Evolutionary conservation across 2,329 filamentous ascomycete genomes (phyloP).

Genomic region (Arthrinium phaeospermum): DNA sequence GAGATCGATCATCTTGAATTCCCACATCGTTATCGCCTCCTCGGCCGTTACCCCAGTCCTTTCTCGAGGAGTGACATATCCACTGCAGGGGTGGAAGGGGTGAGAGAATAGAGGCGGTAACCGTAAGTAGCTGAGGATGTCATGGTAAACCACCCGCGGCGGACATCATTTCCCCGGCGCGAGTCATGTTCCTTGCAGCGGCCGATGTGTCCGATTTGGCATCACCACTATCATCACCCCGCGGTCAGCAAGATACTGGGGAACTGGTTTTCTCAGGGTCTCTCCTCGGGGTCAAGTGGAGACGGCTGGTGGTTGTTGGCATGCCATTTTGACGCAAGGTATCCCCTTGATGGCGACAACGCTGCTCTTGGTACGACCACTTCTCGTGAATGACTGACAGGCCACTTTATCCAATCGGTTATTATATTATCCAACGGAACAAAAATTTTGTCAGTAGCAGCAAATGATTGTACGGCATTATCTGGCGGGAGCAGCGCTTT

Average conservation of each 20-base stretch:
- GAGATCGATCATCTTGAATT: neutral
- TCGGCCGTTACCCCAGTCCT: neutral
- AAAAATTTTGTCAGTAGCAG: no score
- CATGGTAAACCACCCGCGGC: neutral
- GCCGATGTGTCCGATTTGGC: neutral
- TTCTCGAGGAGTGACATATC: neutral
- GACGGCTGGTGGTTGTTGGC: no score
- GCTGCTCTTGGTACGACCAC: no score
- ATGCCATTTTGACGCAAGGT: no score
- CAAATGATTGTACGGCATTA: no score
- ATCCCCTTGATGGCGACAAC: no score
- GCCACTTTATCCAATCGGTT: no score
- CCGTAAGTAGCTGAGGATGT: neutral
- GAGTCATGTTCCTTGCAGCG: slow-evolving; percentile 15
- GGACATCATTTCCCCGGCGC: neutral
- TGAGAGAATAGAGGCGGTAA: neutral
- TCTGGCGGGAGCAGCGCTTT: no score
- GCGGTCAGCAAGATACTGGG: neutral
- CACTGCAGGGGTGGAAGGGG: neutral
- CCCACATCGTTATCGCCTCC: slow-evolving; percentile 2
- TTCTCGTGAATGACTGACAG: no score
- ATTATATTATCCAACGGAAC: no score
- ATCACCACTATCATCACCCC: neutral
- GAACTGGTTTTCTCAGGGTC: neutral
- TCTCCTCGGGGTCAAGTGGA: no score